Percentiles rank a stretch among this genome's conserved stretches.
Evolutionary conservation across 2,329 filamentous ascomycete genomes (phyloP).

Genomic region (Paraconiothyrium brasiliense): DNA sequence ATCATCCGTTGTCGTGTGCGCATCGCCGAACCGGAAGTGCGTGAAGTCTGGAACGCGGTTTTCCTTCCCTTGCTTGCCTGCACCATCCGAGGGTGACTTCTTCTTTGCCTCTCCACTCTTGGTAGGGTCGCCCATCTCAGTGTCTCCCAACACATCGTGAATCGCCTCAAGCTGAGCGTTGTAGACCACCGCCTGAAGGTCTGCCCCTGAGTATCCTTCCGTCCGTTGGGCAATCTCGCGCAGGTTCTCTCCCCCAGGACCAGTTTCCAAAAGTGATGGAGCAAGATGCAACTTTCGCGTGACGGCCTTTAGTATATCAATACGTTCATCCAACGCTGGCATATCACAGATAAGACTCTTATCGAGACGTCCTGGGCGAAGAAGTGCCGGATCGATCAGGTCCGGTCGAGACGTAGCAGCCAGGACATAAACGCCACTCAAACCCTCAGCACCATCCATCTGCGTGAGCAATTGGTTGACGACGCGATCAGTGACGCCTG

Average conservation of each 20-base stretch:
- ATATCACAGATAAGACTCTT: constrained; percentile 94
- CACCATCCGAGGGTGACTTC: constrained; percentile 29
- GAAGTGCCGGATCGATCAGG: constrained; percentile 90
- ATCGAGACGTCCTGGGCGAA: constrained; percentile 90
- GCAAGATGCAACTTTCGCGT: constrained; percentile 80
- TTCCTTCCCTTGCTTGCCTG: constrained; percentile 29
- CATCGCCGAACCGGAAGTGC: constrained; percentile 82
- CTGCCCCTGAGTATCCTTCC: constrained; percentile 91
- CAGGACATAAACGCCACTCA: constrained; percentile 94
- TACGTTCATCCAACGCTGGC: constrained; percentile 78
- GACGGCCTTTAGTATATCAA: constrained; percentile 89
- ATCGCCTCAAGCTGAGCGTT: constrained; percentile 98
- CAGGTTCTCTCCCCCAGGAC: constrained; percentile 54
- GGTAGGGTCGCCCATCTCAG: constrained; percentile 47
- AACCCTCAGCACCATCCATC: constrained; percentile 97
- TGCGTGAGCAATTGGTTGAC: constrained; percentile 98
- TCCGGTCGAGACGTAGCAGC: constrained; percentile 94
- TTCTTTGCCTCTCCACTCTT: constrained; percentile 43
- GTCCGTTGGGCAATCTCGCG: constrained; percentile 81
- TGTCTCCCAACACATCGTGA: constrained; percentile 82
- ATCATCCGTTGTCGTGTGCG: constrained; percentile 46
- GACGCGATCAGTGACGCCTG: constrained; percentile 97
- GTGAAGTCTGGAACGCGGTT: constrained; percentile 46
- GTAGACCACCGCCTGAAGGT: constrained; percentile 92
- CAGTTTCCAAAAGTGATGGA: constrained; percentile 66